Percentiles rank a stretch among this genome's conserved stretches.
phyloP scores from a whole-genome alignment of 2,329 filamentous ascomycete species.

The Colletotrichum sp. region DNA sequence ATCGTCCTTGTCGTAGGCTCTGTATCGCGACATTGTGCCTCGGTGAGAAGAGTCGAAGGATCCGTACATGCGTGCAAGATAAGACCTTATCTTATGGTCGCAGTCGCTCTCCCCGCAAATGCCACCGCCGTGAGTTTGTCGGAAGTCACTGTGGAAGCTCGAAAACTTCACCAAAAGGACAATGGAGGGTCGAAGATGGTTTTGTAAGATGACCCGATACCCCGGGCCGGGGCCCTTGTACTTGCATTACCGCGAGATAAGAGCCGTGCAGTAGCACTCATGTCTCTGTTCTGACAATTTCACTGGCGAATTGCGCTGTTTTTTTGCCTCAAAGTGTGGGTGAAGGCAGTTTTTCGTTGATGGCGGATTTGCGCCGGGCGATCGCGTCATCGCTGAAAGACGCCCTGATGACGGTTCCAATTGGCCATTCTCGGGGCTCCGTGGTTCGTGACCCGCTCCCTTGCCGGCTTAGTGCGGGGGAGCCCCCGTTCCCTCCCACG shows the following conservation, averaged over 20 bases:
- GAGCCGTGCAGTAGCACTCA: neutral
- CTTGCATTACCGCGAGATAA: slow-evolving; percentile 12
- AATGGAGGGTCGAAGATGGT: neutral
- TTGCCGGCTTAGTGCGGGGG: neutral
- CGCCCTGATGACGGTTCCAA: neutral
- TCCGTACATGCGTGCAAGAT: neutral
- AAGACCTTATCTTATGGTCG: neutral
- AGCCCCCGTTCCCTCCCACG: neutral
- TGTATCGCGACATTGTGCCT: slow-evolving; percentile 3
- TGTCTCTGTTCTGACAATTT: neutral
- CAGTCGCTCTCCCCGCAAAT: neutral
- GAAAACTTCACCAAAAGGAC: neutral
- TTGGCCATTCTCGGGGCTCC: slow-evolving; percentile 3
- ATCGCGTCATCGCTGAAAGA: slow-evolving; percentile 14
- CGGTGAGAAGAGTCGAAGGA: neutral
- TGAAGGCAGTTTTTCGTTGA: neutral
- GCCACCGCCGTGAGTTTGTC: neutral
- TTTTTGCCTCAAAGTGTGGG: neutral
- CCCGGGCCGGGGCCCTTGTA: neutral
- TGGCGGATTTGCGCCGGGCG: slow-evolving; percentile 15
- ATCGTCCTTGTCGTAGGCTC: slow-evolving; percentile 15
- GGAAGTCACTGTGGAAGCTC: neutral
- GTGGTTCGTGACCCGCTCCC: neutral
- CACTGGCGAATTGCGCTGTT: neutral
- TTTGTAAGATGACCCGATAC: neutral